Conservation (phyloP, 73 alveolate species). For the Effrenium voratum region DNA sequence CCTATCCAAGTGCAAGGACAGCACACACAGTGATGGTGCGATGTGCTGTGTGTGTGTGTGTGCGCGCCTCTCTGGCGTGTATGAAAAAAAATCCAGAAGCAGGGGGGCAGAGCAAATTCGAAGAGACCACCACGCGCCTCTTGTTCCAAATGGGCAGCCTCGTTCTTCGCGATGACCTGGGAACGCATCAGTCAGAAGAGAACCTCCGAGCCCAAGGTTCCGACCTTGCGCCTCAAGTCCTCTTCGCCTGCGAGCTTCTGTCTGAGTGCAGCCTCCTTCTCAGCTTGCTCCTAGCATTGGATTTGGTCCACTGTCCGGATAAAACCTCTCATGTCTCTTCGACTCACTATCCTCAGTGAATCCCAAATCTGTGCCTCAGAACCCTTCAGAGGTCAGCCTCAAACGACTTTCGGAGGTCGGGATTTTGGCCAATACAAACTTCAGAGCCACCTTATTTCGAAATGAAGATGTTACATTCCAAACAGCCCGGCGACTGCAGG, state of each 20-base stretch:
- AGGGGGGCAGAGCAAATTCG: no score
- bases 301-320: background rate
- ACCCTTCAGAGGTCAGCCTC: no score
- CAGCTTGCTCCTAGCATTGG: conserved; percentile 43
- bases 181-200: background rate
- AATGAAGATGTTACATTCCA: background rate
- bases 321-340: background rate
- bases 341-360: background rate
- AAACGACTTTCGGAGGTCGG: no score
- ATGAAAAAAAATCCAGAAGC: no score
- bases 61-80: no score
- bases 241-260: conserved; percentile 57
- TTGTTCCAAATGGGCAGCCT: conserved; percentile 87
- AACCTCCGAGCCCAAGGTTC: background rate
- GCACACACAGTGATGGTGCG: no score
- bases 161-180: conserved; percentile 75
- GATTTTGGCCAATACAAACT: no score
- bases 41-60: no score
- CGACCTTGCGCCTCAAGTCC: conserved; percentile 62
- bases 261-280: conserved; percentile 66
- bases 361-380: no score
- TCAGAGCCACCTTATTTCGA: background rate
- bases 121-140: conserved; percentile 3
- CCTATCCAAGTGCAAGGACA: no score
- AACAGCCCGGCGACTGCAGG: background rate